Conservation (phyloP, 306 rosid species). For the Lathyrus aphaca region DNA sequence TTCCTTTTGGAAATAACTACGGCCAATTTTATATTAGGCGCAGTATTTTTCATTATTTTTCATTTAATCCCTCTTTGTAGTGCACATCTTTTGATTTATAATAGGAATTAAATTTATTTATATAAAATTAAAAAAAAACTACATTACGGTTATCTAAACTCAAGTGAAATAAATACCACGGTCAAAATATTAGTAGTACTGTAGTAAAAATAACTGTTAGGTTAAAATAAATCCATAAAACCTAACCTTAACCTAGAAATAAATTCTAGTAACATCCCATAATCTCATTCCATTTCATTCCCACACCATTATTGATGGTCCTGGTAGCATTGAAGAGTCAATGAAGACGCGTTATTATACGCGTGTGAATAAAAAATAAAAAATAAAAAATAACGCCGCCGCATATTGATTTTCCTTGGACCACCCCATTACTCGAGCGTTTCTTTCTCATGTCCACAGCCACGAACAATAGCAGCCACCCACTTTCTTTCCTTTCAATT, state of each 20-base stretch:
- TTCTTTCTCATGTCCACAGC: slow-evolving; percentile 29
- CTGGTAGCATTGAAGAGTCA: background rate
- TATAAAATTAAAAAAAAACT: too few relatives aligned
- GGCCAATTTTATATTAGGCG: too few relatives aligned
- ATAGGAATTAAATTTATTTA: too few relatives aligned
- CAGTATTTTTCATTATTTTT: too few relatives aligned
- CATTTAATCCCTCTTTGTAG: too few relatives aligned
- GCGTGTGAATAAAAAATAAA: slow-evolving; percentile 31
- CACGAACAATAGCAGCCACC: slow-evolving; percentile 40
- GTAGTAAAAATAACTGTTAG: background rate
- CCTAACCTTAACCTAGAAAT: background rate
- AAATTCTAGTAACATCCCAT: background rate
- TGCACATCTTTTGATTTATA: too few relatives aligned
- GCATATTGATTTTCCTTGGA: slow-evolving; percentile 35
- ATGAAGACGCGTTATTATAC: slow-evolving; percentile 36
- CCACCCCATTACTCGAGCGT: slow-evolving; percentile 7
- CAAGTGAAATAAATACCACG: too few relatives aligned
- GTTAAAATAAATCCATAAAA: background rate
- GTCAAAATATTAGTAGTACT: too few relatives aligned
- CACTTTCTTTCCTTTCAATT: slow-evolving; percentile 14
- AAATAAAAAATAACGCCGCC: slow-evolving; percentile 42
- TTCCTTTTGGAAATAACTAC: too few relatives aligned
- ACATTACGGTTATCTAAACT: too few relatives aligned
- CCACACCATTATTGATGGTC: background rate
- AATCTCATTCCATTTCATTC: background rate